Evolutionary conservation across 768 basidiomycete genomes (phyloP), one percentile per base, ranked within the genome.

Genomic region (Neoboletus brunneissimus): DNA sequence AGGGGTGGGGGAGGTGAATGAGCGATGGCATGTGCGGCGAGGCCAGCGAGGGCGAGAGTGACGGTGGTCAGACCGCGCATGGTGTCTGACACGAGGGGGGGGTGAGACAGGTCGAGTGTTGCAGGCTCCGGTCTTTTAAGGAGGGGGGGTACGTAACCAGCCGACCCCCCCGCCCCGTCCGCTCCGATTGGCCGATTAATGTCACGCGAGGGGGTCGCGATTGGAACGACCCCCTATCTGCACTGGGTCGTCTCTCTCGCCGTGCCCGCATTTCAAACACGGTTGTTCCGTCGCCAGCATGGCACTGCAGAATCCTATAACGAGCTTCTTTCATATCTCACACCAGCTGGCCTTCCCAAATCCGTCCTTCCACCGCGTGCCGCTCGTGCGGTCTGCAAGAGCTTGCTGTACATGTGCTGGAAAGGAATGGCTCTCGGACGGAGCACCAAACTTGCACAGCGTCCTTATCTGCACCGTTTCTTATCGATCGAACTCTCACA

Each of bases 31-130:
- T 74, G 73, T 65, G 83, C 81, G 41, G 85, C 83, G 60, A 87
- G 78, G 66, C 81, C 82, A 55, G 81, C 83, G 37, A 82, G 73
- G 48, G 80, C 78, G 56, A 88, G 71, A 44, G 84, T 83, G 66
- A 85, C 83, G 61, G 82, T 81, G 64, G 86, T 74, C 58, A 87
- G 80, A 73, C 81, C 78, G 67, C 85, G 85, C 87, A 88, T 88
- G 57, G 38, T 57, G 38, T 51, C 34, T 15, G 20, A 27, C 43
- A 40, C 34, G 18, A n/a, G 40, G 38, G 41, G n/a, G 35, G 40
- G 51, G 29, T 2, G n/a, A 35, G 29, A 34, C 32, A 2, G 42
- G 31, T 16, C 1, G 18, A 25, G n/a, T 25, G 5, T 18, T 12
- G 25, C 16, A 1, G 7, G 20, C 0, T 13, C 56, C 46, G 47